Evolutionary conservation across 495 filamentous ascomycete genomes (phyloP), one percentile per base, ranked within the genome.

Genomic region (Talaromyces stipitatus): DNA sequence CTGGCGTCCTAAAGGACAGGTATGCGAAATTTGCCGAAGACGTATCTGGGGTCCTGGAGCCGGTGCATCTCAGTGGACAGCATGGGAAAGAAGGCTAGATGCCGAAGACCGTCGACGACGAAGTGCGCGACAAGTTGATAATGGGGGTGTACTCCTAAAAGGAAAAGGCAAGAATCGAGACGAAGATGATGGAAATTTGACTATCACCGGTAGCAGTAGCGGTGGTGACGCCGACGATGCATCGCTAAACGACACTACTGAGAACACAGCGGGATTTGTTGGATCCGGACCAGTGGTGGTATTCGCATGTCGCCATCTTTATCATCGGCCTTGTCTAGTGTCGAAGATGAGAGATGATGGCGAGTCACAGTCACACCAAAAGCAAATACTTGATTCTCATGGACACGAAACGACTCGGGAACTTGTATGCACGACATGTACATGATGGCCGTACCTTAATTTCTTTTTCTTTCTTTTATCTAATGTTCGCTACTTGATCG

Each of bases 31-130:
- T 8, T 99, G 94, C 56, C 85, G 85, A 26, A 81, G 81, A 59
- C 77, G 91, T 18, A 83, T 91, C 2, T 99, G 94, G 94, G 94
- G 94, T 0, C 90, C 90, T 2, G 91, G 91, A 2, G 88, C 88
- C 16, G 86, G 89, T 1, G 82, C 85, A 2, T 76, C 84, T 50
- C 79, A 92, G 18, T 97, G 90, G 76, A 81, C 87, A 32, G 86
- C 84, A 7, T 97, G 90, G 91, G 84, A 90, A 67, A 76, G 77
- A 55, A 79, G 74, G 52, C 82, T 87, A 63, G 70, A 73, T 9
- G 66, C 72, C n/a, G 64, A 66, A 12, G 69, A 73, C 27, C 64
- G n/a, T n/a, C n/a, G 69, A 47, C 71, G 65, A 55, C 67, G 69
- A 27, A 61, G 69, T 33, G 63, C 28, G 27, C 48, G 48, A 4